phyloP scores from a whole-genome alignment of 176 grass and related monocot species.

The Guadua angustifolia region DNA sequence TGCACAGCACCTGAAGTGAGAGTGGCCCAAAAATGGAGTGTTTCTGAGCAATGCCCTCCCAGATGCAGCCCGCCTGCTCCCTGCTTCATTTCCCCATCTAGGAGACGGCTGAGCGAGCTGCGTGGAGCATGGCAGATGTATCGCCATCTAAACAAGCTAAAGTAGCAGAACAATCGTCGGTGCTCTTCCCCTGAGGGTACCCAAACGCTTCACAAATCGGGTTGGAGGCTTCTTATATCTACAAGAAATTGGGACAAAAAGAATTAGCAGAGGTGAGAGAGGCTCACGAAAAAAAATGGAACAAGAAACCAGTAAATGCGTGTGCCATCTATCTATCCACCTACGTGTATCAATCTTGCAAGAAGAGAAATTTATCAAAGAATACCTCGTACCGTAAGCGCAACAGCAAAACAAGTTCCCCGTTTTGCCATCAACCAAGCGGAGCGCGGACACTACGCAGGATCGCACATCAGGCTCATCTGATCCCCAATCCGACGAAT shows the following conservation, averaged over 20 bases:
- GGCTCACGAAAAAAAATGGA: not conserved
- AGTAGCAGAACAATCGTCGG: not conserved
- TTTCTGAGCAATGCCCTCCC: not conserved
- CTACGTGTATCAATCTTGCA: constrained; percentile 8
- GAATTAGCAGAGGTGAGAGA: not conserved
- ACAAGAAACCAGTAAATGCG: not conserved
- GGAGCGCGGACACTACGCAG: not conserved
- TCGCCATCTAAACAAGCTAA: constrained; percentile 50
- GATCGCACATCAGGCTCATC: constrained; percentile 5
- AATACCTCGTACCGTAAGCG: not conserved
- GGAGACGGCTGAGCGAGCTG: constrained; percentile 50
- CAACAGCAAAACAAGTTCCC: not conserved
- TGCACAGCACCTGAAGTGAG: constrained; percentile 49
- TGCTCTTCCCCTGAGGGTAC: not conserved
- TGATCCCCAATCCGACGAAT: not conserved
- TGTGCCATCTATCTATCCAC: not conserved
- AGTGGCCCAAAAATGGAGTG: constrained; percentile 4
- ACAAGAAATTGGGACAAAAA: not conserved
- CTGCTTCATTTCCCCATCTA: constrained; percentile 15
- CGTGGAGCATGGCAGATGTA: constrained; percentile 64
- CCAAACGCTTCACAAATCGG: not conserved
- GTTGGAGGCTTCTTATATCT: not conserved
- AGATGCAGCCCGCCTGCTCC: constrained; percentile 27
- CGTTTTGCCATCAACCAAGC: not conserved
- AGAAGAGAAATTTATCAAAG: not conserved